phyloP scores from a whole-genome alignment of 805 yeast species.

The Candida qinlingensis region DNA sequence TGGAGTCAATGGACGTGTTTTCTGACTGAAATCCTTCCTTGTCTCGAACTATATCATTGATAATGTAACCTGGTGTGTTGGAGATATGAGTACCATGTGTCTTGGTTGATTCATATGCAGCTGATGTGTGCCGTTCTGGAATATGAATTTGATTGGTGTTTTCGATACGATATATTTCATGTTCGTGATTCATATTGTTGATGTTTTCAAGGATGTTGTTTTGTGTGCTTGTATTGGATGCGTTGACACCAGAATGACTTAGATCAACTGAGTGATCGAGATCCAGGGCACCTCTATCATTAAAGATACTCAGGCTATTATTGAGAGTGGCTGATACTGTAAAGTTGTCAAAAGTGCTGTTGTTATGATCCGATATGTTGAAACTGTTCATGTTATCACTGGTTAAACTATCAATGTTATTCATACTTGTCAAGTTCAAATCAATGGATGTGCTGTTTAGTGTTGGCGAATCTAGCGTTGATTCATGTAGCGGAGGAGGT shows the following conservation, averaged over 20 bases:
- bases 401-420: neutral
- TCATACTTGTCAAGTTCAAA: neutral
- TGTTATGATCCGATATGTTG: neutral
- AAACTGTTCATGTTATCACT: too few species aligned
- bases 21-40: neutral
- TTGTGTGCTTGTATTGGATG: too few species aligned
- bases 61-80: neutral
- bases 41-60: conserved; percentile 4
- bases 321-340: neutral
- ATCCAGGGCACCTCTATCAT: neutral
- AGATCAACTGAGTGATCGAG: neutral
- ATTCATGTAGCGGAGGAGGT: conserved; percentile 3
- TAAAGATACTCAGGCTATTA: neutral
- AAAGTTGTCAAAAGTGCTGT: neutral
- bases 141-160: too few species aligned
- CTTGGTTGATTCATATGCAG: too few species aligned
- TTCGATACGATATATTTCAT: neutral
- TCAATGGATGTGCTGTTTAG: conserved; percentile 5
- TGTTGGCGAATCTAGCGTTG: conserved; percentile 3
- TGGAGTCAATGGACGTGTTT: too few species aligned
- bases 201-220: too few species aligned
- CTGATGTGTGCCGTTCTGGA: too few species aligned
- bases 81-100: too few species aligned
- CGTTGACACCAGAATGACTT: neutral
- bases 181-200: neutral